Conservation (phyloP, 345 rosid species). For the Salix viminalis region DNA sequence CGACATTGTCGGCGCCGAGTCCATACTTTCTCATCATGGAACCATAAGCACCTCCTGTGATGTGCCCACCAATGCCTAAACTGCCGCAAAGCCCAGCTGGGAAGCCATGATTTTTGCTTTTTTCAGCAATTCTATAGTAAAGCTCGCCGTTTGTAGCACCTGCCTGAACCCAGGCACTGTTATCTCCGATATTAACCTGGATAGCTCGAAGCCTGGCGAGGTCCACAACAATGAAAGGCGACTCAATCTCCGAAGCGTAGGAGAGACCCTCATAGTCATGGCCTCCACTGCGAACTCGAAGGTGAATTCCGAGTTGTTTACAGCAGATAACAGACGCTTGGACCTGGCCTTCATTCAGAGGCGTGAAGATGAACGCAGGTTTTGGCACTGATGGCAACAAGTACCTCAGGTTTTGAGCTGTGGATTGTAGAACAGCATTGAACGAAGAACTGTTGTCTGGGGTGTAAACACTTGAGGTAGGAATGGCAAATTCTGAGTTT, state of each 20-base stretch:
- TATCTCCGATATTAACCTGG: not conserved
- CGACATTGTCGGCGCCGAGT: constrained; percentile 8
- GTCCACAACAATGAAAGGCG: constrained; percentile 16
- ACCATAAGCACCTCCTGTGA: constrained; percentile 22
- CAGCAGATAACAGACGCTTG: constrained; percentile 25
- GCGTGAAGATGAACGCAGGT: constrained; percentile 28
- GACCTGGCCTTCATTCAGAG: constrained; percentile 24
- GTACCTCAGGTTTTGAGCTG: constrained; percentile 28
- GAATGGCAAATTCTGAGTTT: constrained; percentile 7
- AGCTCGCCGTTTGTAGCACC: constrained; percentile 21
- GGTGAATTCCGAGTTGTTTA: constrained; percentile 15
- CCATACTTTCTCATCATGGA: constrained; percentile 24
- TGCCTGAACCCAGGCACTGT: constrained; percentile 19
- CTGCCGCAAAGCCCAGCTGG: constrained; percentile 17
- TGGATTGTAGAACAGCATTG: constrained; percentile 11
- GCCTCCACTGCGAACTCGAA: constrained; percentile 23
- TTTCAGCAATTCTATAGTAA: constrained; percentile 13
- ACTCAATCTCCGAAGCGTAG: constrained; percentile 8
- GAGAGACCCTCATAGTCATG: constrained; percentile 27
- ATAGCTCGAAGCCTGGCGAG: constrained; percentile 12
- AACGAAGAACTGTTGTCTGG: constrained; percentile 19
- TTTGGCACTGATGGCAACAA: constrained; percentile 21
- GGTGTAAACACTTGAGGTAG: constrained; percentile 24
- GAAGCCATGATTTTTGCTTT: constrained; percentile 16
- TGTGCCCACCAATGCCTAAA: constrained; percentile 20